Base-by-base conservation (phyloP, 176 grass and related monocot genomes). In the Avena insularis region DNA sequence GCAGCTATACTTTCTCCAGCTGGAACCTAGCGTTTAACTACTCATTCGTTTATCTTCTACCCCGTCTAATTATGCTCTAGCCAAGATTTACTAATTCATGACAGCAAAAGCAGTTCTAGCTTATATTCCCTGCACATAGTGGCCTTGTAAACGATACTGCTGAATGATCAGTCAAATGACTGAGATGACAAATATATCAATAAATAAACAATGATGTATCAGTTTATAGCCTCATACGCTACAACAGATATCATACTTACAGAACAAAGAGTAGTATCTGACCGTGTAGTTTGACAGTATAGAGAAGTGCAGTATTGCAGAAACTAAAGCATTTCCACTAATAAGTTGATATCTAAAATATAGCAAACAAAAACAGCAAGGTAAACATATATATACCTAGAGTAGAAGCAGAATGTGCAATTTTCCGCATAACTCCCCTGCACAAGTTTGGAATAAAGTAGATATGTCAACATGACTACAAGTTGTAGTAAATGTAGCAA, bases 351-450 rank as follows among this genome's bases (percentile, higher is more conserved):
- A 76, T 8, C 71, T 14, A 74, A 48, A 45, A 14, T 47, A 3
- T 50, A 27, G 15, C 16, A 25, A 5, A 17, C 84, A 59, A 66
- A 71, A 55, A 46, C 10, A 83, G 4, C 43, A 14, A 78, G 31
- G 17, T 54, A 94, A 69, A 21, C 29, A 89, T 6, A 40, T 40
- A 40, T 40, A 47, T 79, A 97, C 92, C 90, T 84, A 92, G 82
- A 35, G 92, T 79, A 83, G 86, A 77, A 85, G 86, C 49, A 86
- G 92, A 89, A 58, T 61, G 67, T n/a, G 92, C 90, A 85, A 68
- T 87, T 83, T 88, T 92, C 38, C 77, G 84, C 92, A 97, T 94
- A 71, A 83, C 86, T 48, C 14, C 91, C 86, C 71, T 75, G 71
- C 87, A 86, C 17, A 75, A 89, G 46, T 85, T 79, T 79, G 78